Evolutionary conservation across 352 stramenopile species (phyloP).

Genomic region (Globisporangium ultimum): DNA sequence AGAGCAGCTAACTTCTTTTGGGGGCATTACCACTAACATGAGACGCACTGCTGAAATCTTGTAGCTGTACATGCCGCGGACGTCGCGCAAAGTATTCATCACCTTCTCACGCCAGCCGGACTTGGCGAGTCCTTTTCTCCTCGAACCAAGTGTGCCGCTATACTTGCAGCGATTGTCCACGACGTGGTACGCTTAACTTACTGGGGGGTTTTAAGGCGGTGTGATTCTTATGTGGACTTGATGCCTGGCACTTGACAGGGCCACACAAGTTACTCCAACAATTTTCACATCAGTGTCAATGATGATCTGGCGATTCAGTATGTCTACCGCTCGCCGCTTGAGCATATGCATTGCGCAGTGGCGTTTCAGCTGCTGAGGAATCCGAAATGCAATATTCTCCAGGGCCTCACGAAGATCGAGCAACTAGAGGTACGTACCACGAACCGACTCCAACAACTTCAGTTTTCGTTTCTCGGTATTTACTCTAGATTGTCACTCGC

Average conservation of each 20-base stretch:
- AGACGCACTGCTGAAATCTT: neutral
- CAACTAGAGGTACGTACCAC: constrained; percentile 53
- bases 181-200: constrained; percentile 49
- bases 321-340: constrained; percentile 76
- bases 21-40: neutral
- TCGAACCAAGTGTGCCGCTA: constrained; percentile 62
- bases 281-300: constrained; percentile 83
- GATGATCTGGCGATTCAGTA: constrained; percentile 81
- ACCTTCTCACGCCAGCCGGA: constrained; percentile 54
- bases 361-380: constrained; percentile 78
- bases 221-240: no score
- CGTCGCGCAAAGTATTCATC: constrained; percentile 72
- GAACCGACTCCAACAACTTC: neutral
- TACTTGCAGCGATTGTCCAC: constrained; percentile 80
- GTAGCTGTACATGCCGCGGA: constrained; percentile 79
- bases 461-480: no score
- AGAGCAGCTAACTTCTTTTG: neutral
- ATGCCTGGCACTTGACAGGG: constrained; percentile 23
- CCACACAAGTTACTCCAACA: constrained; percentile 88
- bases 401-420: constrained; percentile 68
- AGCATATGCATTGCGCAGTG: constrained; percentile 86
- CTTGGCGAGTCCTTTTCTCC: constrained; percentile 53
- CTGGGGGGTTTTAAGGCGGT: no score
- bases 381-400: constrained; percentile 65
- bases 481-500: no score